These are phyloP conservation scores for Neostapfia colusana DNA, from an alignment of 176 grass and related monocot genomes.

Conservation along the genomic window DNA sequence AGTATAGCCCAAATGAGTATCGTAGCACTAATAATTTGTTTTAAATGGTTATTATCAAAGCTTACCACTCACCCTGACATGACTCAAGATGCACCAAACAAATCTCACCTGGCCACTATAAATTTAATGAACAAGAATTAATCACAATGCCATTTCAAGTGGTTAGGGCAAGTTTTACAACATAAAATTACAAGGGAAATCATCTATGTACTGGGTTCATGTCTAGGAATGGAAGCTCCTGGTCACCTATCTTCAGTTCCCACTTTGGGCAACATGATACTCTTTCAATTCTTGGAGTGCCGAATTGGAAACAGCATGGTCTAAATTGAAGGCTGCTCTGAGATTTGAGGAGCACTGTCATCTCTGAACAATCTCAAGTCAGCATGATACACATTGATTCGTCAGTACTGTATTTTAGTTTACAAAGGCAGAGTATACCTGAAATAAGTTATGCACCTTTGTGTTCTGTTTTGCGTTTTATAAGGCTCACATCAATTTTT, in stretches of 20 bases:
- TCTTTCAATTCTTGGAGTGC: neutral
- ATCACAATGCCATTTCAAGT: neutral
- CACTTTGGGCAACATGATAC: neutral
- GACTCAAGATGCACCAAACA: neutral
- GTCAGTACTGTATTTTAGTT: slow-evolving; percentile 13
- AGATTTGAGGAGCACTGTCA: neutral
- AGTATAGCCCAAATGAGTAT: neutral
- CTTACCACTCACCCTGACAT: neutral
- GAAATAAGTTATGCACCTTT: neutral
- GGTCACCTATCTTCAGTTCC: neutral
- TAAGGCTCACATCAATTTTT: neutral
- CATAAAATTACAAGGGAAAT: neutral
- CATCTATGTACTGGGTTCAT: neutral
- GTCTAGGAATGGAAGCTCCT: neutral
- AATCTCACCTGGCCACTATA: neutral
- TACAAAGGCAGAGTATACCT: neutral
- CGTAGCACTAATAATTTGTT: neutral
- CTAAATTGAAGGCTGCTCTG: neutral
- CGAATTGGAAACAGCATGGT: slow-evolving; percentile 1
- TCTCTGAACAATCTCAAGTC: neutral
- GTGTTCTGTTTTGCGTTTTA: neutral
- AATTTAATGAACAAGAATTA: neutral
- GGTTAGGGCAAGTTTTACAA: neutral
- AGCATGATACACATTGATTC: neutral
- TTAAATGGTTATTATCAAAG: neutral